Percentiles rank a stretch among this genome's conserved stretches.
Evolutionary conservation across 2,329 filamentous ascomycete genomes (phyloP).

Genomic region (Aspergillus unguis): DNA sequence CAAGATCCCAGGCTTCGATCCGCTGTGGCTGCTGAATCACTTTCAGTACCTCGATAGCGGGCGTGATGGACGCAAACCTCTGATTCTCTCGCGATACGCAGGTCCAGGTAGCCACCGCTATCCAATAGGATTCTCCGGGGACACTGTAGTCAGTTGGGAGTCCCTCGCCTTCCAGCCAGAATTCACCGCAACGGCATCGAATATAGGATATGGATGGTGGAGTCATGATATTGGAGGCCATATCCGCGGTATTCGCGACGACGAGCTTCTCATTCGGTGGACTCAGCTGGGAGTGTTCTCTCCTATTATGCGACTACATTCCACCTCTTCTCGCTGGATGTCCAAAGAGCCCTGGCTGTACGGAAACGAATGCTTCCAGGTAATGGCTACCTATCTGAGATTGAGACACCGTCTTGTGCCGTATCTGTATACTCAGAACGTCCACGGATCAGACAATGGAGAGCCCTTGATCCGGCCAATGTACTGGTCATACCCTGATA

Average conservation of each 20-base stretch:
- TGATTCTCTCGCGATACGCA: conserved; percentile 61
- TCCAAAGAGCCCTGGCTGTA: conserved; percentile 63
- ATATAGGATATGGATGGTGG: conserved; percentile 68
- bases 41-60: conserved; percentile 59
- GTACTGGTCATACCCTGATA: conserved; percentile 58
- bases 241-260: conserved; percentile 54
- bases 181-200: conserved; percentile 63
- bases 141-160: conserved; percentile 58
- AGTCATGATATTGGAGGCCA: conserved; percentile 67
- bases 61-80: conserved; percentile 40
- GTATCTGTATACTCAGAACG: conserved; percentile 59
- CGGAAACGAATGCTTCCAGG: conserved; percentile 43
- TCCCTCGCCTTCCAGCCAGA: conserved; percentile 63
- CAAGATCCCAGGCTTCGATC: conserved; percentile 57
- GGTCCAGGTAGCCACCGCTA: conserved; percentile 63
- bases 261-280: conserved; percentile 60
- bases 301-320: conserved; percentile 61
- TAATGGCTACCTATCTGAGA: conserved; percentile 51
- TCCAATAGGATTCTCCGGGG: conserved; percentile 63
- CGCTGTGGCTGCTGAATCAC: conserved; percentile 64
- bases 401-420: conserved; percentile 59
- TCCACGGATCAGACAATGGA: conserved; percentile 42
- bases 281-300: conserved; percentile 61
- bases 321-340: conserved; percentile 55
- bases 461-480: conserved; percentile 59